A percentile compares a stretch with the other conserved stretches of the same genome.
phyloP scores from a whole-genome alignment of 192 early-diverging fungal species.

The Radiomyces spectabilis region DNA sequence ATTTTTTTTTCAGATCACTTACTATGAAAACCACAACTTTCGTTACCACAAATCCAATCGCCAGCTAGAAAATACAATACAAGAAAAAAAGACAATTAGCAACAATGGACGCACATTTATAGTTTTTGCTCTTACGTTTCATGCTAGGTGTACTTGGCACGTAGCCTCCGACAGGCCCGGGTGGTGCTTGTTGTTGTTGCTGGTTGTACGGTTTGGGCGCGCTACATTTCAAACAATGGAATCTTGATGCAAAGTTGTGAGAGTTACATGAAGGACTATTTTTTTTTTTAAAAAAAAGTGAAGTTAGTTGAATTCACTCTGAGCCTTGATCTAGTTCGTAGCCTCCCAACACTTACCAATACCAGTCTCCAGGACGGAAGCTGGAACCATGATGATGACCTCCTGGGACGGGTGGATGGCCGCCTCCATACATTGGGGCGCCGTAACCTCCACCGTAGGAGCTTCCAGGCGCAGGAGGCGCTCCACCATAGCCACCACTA shows the following conservation, averaged over 20 bases:
- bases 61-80: slow-evolving; percentile 14
- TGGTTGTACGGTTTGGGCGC: slow-evolving; percentile 34
- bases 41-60: slow-evolving; percentile 40
- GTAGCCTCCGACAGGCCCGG: slow-evolving; percentile 3
- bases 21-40: slow-evolving; percentile 39
- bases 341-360: slow-evolving; percentile 35
- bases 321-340: too few species aligned
- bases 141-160: slow-evolving; percentile 11
- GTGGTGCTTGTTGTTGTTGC: slow-evolving; percentile 3
- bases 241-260: slow-evolving; percentile 63
- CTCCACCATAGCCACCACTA: slow-evolving; percentile 14
- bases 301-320: too few species aligned
- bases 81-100: background rate
- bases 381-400: slow-evolving; percentile 11
- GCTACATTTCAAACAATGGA: slow-evolving; percentile 52
- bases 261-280: slow-evolving; percentile 46
- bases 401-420: slow-evolving; percentile 22
- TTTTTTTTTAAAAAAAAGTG: background rate
- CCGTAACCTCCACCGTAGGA: slow-evolving; percentile 10
- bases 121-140: slow-evolving; percentile 21
- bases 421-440: slow-evolving; percentile 14
- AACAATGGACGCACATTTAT: background rate
- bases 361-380: slow-evolving; percentile 52
- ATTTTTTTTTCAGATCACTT: background rate
- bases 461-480: slow-evolving; percentile 9